A percentile compares a stretch with the other conserved stretches of the same genome.
These are phyloP conservation scores for Alternaria ethzedia DNA, from an alignment of 2,329 filamentous ascomycete species.

Conservation along the genomic window DNA sequence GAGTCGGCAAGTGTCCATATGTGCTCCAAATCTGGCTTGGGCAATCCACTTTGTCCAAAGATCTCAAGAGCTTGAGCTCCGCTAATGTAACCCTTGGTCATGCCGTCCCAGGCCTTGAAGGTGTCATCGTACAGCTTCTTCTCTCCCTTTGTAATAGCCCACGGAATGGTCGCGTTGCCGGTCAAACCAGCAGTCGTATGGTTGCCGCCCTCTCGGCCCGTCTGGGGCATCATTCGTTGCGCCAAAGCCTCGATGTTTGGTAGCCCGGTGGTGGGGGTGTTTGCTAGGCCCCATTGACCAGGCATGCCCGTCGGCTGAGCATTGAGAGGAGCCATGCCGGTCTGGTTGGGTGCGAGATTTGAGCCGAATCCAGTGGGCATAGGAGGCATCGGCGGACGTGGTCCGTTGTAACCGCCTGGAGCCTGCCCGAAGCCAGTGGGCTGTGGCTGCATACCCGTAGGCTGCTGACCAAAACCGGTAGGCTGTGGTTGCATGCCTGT, in stretches of 20 bases:
- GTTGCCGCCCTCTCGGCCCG: conserved; percentile 78
- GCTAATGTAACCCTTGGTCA: conserved; percentile 89
- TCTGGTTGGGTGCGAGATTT: conserved; percentile 65
- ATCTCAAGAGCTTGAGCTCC: conserved; percentile 96
- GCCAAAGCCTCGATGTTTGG: conserved; percentile 94
- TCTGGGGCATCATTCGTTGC: conserved; percentile 95
- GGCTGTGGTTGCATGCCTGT: conserved; percentile 63
- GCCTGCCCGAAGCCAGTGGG: conserved; percentile 66
- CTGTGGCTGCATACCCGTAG: conserved; percentile 40
- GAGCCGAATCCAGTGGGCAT: conserved; percentile 67
- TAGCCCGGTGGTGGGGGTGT: conserved; percentile 84
- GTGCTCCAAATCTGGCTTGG: conserved; percentile 86
- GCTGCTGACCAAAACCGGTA: conserved; percentile 45
- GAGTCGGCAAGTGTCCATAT: conserved; percentile 96
- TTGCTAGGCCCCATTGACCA: conserved; percentile 98
- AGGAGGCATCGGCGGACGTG: conserved; percentile 77
- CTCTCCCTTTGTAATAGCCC: conserved; percentile 98
- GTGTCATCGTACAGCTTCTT: conserved; percentile 96
- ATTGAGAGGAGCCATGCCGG: conserved; percentile 73
- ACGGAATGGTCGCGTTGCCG: conserved; percentile 94
- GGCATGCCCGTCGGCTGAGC: conserved; percentile 93
- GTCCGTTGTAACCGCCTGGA: conserved; percentile 80
- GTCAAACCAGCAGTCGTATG: conserved; percentile 87
- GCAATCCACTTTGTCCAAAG: conserved; percentile 92
- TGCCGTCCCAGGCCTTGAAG: conserved; percentile 95